Conservation (phyloP, 495 filamentous ascomycete genomes). For the Halenospora varia region DNA sequence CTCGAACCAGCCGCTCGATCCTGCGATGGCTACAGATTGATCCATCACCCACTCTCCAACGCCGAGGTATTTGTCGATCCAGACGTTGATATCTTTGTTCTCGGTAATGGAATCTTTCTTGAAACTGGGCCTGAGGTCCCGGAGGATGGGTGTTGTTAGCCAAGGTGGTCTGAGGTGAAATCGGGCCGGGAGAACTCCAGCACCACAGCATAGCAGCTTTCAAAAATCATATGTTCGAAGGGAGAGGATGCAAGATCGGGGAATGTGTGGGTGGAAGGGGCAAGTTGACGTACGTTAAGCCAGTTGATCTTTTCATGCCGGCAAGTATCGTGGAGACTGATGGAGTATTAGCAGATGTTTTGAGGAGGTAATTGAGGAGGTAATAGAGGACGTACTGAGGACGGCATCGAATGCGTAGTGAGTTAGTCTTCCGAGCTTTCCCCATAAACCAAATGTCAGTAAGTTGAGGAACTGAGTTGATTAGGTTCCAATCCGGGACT, state of each 20-base stretch:
- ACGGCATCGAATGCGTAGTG: conserved; percentile 98
- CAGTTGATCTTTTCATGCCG: conserved; percentile 92
- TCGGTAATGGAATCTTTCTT: conserved; percentile 82
- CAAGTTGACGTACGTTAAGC: conserved; percentile 79
- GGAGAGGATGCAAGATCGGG: not conserved
- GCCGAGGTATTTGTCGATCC: conserved; percentile 92
- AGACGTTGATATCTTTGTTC: conserved; percentile 79
- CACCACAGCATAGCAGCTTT: not conserved
- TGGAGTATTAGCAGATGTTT: conserved; percentile 2
- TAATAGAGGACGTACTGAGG: conserved; percentile 56
- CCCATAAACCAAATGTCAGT: conserved; percentile 56
- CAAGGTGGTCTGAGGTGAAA: not conserved
- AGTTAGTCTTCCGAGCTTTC: conserved; percentile 83
- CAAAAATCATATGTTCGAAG: not conserved
- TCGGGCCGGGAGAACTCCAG: not conserved
- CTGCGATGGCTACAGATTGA: conserved; percentile 85
- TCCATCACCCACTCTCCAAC: conserved; percentile 99
- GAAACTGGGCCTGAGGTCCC: conserved; percentile 67
- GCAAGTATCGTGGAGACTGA: conserved; percentile 92
- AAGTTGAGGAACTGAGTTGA: conserved; percentile 52
- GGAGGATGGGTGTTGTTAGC: conserved; percentile 24
- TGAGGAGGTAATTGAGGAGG: not conserved
- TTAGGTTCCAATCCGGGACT: conserved; percentile 23
- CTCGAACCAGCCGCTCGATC: conserved; percentile 85
- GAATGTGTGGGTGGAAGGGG: not conserved